Evolutionary conservation across 139 green algal genomes (phyloP), one percentile per base, ranked within the genome.

Genomic region (Choricystis sp.): DNA sequence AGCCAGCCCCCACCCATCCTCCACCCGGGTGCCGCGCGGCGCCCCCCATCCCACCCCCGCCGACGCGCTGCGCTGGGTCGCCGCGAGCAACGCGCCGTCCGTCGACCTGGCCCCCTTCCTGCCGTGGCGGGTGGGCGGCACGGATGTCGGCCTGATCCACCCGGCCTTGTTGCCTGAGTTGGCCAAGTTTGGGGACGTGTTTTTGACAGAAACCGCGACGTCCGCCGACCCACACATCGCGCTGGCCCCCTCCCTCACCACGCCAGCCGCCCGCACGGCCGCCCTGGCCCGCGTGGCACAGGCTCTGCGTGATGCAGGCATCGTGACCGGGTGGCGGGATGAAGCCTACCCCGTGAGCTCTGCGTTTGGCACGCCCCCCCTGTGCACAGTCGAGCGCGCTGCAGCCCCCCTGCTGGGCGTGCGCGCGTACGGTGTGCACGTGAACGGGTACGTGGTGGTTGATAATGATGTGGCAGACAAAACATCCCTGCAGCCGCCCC

Each of bases 401-500:
- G 87, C 88, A 22, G 87, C 84, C 1, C 71, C 79, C 0, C 73
- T 84, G n/a, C 84, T 98, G 68, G 92, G 92, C 56, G 85, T 96
- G 62, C 87, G 88, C 67, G 82, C 61, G 14, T 78, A 78, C 57
- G 72, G 68, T 27, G 83, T 96, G 24, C 92, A 97, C 67, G 64
- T 95, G 20, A 97, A 96, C 63, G 92, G 89, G 26, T 96, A 79
- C 64, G 77, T 89, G 3, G 28, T n/a, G n/a, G n/a, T n/a, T n/a
- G n/a, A n/a, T n/a, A n/a, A n/a, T n/a, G n/a, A n/a, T n/a, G n/a
- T n/a, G n/a, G n/a, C n/a, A n/a, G n/a, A n/a, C n/a, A n/a, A n/a
- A n/a, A n/a, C n/a, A n/a, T n/a, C n/a, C n/a, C n/a, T n/a, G n/a
- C n/a, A n/a, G n/a, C n/a, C n/a, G 19, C 28, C 65, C 0, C 73